Evolutionary conservation across 2,329 filamentous ascomycete genomes (phyloP), one percentile per base, ranked within the genome.

Genomic region (Hyphodiscus sp.): DNA sequence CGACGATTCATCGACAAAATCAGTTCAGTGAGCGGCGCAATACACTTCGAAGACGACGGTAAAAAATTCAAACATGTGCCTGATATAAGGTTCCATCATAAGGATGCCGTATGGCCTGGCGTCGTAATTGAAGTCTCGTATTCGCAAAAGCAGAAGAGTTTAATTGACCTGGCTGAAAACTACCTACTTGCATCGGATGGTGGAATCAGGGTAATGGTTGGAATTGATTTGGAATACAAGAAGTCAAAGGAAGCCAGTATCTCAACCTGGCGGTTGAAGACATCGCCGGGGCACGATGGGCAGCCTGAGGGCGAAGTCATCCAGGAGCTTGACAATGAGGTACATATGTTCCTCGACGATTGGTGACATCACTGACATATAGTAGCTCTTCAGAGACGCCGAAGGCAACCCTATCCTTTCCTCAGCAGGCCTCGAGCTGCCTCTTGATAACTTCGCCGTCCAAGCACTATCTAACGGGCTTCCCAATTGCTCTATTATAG

Each of bases 31-130:
- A 59, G 42, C 52, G 52, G 54, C 45, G 50, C 44, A 52, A 51
- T 59, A 48, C 23, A 59, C 49, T 56, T 59, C 50, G 52, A 55
- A 51, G 54, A 61, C 1, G 75, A 56, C 20, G 38, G 45, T 46
- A 50, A 51, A 55, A 58, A 56, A 30, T 52, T 54, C 45, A 53
- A 49, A 50, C 48, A 54, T 53, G 43, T 43, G 33, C 56, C 56
- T 52, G 54, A 58, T 54, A 52, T 54, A 46, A 54, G 38, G 56
- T 56, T 59, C 47, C 45, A 55, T 41, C 52, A 55, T 54, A 44
- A 50, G 43, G 55, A 55, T 51, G 53, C 50, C 41, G 45, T 23
- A 46, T 59, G 50, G 50, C 55, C 57, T 41, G 52, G 55, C 20
- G 52, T 59, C 18, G 52, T 57, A 26, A 55, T 55, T 43, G 55